Base-by-base conservation (phyloP, 2,329 filamentous ascomycete genomes). In the Bipolaris zeicola region DNA sequence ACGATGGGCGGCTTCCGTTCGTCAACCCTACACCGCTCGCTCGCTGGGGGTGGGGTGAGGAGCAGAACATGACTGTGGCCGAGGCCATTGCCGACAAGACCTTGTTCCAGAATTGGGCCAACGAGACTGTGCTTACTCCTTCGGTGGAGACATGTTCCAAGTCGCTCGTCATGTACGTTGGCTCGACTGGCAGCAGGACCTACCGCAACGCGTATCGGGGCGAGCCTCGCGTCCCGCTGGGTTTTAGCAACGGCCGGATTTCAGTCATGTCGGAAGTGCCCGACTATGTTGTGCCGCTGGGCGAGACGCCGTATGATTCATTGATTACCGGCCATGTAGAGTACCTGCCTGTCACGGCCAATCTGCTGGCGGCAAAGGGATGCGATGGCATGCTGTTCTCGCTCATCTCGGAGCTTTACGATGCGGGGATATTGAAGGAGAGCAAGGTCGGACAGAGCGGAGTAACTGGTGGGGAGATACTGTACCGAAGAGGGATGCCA, bases 361-460 rank as follows among this genome's bases (percentile, higher is more conserved):
- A 85, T 58, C 74, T 88, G 18, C 74, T 88, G 72, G 85, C 80
- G 0, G 82, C 84, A 0, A 82, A 81, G 60, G 85, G 85, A 0
- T 89, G 86, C 59, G 86, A 88, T 71, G 82, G 83, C 0, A 78
- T 87, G 75, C 64, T 88, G 24, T 83, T 82, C 39, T 79, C 78
- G 41, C 68, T 88, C 47, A 82, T 85, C 2, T 74, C 80, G 47
- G 82, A 84, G 39, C 58, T 88, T 53, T 77, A 81, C 1, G 72
- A 72, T 24, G 79, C 76, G 14, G 84, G 83, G 0, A 76, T 86
- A 3, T 18, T 86, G 39, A 76, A 74, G 44, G 62, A 77, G 3
- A 82, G 80, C 2, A 69, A 76, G 65, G 71, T 78, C 2, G 83
- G 84, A 1, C 65, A 66, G 49, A 78, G 74, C 59, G 71, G 66